phyloP scores from a whole-genome alignment of 176 grass and related monocot species.

The Cenchrus purpureus region DNA sequence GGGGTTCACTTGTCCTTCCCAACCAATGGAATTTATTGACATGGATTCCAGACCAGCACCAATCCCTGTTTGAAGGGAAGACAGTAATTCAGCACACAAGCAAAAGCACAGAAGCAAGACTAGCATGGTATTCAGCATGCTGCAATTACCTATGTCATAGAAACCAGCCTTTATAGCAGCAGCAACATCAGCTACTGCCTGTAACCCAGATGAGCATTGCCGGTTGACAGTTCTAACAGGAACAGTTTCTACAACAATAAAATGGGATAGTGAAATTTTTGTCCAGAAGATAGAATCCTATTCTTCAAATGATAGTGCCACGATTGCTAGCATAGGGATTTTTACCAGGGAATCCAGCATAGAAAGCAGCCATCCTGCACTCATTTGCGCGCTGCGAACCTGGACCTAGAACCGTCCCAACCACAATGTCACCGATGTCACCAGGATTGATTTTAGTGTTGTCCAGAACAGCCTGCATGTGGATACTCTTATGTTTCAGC shows the following conservation, averaged over 20 bases:
- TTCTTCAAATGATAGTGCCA: not conserved
- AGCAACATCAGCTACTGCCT: slow-evolving; percentile 90
- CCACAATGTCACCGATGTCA: slow-evolving; percentile 89
- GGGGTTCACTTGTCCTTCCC: slow-evolving; percentile 95
- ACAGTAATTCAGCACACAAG: slow-evolving; percentile 19
- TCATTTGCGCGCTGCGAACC: slow-evolving; percentile 84
- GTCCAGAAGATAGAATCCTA: not conserved
- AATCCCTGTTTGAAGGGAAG: slow-evolving; percentile 62
- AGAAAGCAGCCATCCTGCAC: slow-evolving; percentile 93
- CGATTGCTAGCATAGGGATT: slow-evolving; percentile 1
- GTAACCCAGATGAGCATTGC: slow-evolving; percentile 92
- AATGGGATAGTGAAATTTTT: slow-evolving; percentile 13
- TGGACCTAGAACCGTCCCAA: slow-evolving; percentile 82
- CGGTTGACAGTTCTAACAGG: slow-evolving; percentile 94
- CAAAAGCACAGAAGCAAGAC: not conserved
- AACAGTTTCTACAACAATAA: slow-evolving; percentile 65
- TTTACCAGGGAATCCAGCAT: slow-evolving; percentile 98
- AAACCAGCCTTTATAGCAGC: slow-evolving; percentile 93
- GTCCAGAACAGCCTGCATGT: slow-evolving; percentile 74
- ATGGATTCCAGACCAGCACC: slow-evolving; percentile 95
- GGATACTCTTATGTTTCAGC: not conserved
- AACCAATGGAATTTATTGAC: slow-evolving; percentile 62
- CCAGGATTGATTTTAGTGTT: slow-evolving; percentile 78
- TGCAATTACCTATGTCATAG: slow-evolving; percentile 79
- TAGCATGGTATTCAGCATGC: not conserved